Evolutionary conservation across 169 alveolate genomes (phyloP).

Genomic region (Amoebophrya sp.): DNA sequence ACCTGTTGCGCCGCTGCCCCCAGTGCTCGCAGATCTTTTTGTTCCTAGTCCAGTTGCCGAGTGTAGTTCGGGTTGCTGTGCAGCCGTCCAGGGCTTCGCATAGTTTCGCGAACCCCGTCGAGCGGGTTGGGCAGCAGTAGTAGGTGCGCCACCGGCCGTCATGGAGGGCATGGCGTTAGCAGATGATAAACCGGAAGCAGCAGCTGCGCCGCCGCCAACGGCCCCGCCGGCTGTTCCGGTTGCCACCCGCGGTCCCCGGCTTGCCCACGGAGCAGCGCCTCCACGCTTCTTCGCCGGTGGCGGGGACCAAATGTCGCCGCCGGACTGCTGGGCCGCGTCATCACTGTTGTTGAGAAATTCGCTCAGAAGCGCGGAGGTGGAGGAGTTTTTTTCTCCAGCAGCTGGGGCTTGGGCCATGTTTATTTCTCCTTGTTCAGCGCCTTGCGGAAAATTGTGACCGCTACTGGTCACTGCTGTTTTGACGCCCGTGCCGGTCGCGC

Average conservation of each 20-base stretch:
- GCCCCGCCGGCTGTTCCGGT: too few species aligned
- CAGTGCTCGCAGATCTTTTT: too few species aligned
- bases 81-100: not conserved
- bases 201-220: not conserved
- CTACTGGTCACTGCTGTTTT: not conserved
- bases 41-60: not conserved
- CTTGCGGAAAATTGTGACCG: not conserved
- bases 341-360: not conserved
- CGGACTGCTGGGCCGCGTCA: not conserved
- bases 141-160: not conserved
- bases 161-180: not conserved
- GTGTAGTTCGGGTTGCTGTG: not conserved
- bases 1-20: too few species aligned
- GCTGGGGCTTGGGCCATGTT: not conserved
- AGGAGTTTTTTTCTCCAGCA: not conserved
- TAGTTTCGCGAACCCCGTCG: not conserved
- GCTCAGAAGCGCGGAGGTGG: not conserved
- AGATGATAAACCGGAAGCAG: not conserved
- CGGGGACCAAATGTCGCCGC: not conserved
- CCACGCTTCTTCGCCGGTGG: not conserved
- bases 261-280: not conserved
- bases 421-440: not conserved
- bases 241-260: not conserved
- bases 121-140: not conserved
- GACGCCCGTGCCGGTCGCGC: not conserved